Evolutionary conservation across 306 rosid genomes (phyloP).

Genomic region (Vigna angularis): DNA sequence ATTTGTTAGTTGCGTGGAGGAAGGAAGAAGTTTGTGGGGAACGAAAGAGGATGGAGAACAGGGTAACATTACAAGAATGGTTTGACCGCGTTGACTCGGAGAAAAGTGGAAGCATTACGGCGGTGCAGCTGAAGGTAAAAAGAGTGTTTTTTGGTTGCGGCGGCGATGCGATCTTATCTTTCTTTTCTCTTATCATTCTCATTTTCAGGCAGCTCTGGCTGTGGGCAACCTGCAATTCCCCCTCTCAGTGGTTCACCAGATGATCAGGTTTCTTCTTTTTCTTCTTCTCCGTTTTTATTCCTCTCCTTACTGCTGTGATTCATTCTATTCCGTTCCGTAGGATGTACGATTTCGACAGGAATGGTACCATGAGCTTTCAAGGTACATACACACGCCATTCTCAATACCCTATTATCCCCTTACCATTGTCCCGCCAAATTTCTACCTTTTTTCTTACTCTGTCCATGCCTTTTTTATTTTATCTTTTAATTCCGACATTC

Average conservation of each 20-base stretch:
- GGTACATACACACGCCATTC: constrained; percentile 44
- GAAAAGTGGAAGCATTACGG: constrained; percentile 67
- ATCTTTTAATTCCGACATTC: neutral
- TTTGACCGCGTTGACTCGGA: constrained; percentile 83
- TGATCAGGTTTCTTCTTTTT: constrained; percentile 69
- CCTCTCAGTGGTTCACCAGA: constrained; percentile 83
- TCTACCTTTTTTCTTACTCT: neutral
- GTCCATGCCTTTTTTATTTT: constrained; percentile 17
- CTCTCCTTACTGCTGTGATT: neutral
- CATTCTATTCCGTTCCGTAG: constrained; percentile 30
- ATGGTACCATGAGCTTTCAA: constrained; percentile 89
- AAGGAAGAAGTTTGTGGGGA: neutral
- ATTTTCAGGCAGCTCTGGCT: constrained; percentile 69
- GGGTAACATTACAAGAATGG: constrained; percentile 71
- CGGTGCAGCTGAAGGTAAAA: constrained; percentile 74
- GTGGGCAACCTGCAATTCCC: constrained; percentile 87
- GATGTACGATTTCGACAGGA: constrained; percentile 92
- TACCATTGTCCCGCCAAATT: neutral
- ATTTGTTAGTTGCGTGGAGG: neutral
- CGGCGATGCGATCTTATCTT: neutral
- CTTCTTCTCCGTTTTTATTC: neutral
- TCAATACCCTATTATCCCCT: neutral
- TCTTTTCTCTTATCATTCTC: neutral
- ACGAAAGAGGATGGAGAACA: constrained; percentile 52
- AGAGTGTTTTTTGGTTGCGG: neutral